Conservation (phyloP, 306 rosid species). For the Sechiopsis laciniata region DNA sequence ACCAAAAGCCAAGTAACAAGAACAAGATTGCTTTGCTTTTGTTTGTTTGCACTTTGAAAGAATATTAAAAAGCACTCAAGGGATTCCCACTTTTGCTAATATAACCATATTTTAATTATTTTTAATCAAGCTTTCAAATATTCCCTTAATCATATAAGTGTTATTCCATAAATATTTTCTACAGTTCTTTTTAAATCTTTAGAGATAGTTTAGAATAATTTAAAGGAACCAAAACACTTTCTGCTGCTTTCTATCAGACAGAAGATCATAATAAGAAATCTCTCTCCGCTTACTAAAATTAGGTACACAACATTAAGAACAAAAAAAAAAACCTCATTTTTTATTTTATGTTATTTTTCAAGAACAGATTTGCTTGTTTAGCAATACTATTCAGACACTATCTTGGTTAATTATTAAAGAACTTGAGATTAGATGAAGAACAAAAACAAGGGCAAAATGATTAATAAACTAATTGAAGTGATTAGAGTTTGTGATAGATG, state of each 20-base stretch:
- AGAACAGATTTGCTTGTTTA: neutral
- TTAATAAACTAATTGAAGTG: neutral
- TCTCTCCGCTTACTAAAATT: constrained; percentile 8
- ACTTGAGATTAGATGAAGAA: neutral
- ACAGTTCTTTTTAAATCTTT: neutral
- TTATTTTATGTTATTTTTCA: neutral
- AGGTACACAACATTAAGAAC: neutral
- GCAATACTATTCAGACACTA: neutral
- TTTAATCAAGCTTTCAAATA: neutral
- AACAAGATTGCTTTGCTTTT: constrained; percentile 18
- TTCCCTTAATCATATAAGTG: constrained; percentile 3
- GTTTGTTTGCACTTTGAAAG: constrained; percentile 17
- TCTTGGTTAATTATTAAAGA: neutral
- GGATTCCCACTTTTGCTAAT: constrained; percentile 17
- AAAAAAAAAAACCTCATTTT: neutral
- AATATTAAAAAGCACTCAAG: constrained; percentile 12
- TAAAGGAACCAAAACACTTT: constrained; percentile 15
- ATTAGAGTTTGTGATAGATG: neutral
- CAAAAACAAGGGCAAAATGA: neutral
- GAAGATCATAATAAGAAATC: constrained; percentile 5
- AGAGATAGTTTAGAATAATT: constrained; percentile 16
- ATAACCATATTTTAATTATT: neutral
- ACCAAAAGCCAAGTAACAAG: constrained; percentile 14
- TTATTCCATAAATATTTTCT: neutral
- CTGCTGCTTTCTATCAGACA: constrained; percentile 25